Base-by-base conservation (phyloP, 1,284 basidiomycete species). In the Boletus mariae region DNA sequence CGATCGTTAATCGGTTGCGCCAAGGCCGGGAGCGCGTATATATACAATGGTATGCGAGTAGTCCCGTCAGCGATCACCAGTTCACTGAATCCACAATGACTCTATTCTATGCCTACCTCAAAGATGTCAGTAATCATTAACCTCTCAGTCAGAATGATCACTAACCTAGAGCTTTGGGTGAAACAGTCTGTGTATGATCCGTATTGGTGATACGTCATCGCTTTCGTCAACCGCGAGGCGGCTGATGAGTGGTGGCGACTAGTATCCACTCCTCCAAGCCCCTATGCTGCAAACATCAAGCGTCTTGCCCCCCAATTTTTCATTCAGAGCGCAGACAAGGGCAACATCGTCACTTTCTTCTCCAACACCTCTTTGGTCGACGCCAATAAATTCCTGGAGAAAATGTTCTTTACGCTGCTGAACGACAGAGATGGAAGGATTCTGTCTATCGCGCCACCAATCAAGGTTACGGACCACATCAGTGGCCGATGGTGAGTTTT, bases 401-500 rank as follows among this genome's bases (percentile, higher is more conserved):
- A 45, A 12, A 44, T 53, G 46, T 53, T 53, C 41, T 48, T 48
- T 13, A 53, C 51, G 1, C 15, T 37, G 20, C 41, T 53, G 12
- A 38, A 47, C 34, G 41, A 44, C n/a, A 35, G 51, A 31, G 47
- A 48, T 20, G 47, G 37, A 20, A 48, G 34, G 5, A 12, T 26
- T n/a, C n/a, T 45, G 37, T 37, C 17, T 9, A 37, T 25, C 17
- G 46, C 51, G 26, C 46, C 46, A 11, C 17, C 20, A 4, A 23
- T 31, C 28, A 15, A 26, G 25, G 11, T 48, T 32, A 53, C 51
- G 7, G 51, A 53, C 17, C 41, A 53, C 28, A 43, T 53, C 29
- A 53, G 51, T 44, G 51, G 51, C 9, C 44, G n/a, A 12, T 53
- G 51, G 51, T 53, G 26, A 31, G 46, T 26, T 48, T 20, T 13